Evolutionary conservation across 163 green algal genomes (phyloP).

Genomic region (Scenedesmus sp.): DNA sequence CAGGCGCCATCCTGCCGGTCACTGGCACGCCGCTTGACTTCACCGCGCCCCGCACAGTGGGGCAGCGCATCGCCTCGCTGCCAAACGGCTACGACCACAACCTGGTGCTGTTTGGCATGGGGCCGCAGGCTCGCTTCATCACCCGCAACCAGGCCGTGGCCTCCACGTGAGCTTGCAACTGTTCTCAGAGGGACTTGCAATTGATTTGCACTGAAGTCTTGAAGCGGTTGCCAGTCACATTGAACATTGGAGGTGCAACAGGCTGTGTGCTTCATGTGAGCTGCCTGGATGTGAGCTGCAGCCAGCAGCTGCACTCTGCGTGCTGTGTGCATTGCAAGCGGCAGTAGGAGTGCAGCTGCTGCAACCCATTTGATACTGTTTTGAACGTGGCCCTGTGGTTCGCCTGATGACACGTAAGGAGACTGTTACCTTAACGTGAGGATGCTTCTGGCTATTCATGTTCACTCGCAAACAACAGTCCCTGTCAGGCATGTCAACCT

Average conservation of each 20-base stretch:
- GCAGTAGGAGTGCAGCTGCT: constrained; percentile 59
- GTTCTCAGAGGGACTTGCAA: too few relatives aligned
- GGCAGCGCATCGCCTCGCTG: constrained; percentile 61
- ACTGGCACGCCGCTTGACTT: constrained; percentile 78
- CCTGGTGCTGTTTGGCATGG: constrained; percentile 68
- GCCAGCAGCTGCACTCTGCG: not conserved
- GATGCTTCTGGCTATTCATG: not conserved
- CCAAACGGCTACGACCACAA: constrained; percentile 78
- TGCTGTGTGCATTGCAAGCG: not conserved
- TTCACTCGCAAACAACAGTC: too few relatives aligned
- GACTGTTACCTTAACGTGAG: constrained; percentile 23
- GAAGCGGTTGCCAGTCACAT: too few relatives aligned
- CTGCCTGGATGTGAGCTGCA: not conserved
- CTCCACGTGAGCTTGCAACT: not conserved
- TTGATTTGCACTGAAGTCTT: too few relatives aligned
- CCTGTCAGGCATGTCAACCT: too few relatives aligned
- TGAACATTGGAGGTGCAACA: too few relatives aligned
- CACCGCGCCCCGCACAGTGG: constrained; percentile 57
- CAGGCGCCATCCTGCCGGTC: constrained; percentile 67
- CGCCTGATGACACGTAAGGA: not conserved
- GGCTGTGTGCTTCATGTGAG: not conserved
- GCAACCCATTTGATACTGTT: constrained; percentile 77
- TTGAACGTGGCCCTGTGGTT: constrained; percentile 47
- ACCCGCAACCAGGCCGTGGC: not conserved
- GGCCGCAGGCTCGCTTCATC: constrained; percentile 40